Evolutionary conservation across 345 rosid species (phyloP).

Genomic region (Eucalyptus erythrocorys): DNA sequence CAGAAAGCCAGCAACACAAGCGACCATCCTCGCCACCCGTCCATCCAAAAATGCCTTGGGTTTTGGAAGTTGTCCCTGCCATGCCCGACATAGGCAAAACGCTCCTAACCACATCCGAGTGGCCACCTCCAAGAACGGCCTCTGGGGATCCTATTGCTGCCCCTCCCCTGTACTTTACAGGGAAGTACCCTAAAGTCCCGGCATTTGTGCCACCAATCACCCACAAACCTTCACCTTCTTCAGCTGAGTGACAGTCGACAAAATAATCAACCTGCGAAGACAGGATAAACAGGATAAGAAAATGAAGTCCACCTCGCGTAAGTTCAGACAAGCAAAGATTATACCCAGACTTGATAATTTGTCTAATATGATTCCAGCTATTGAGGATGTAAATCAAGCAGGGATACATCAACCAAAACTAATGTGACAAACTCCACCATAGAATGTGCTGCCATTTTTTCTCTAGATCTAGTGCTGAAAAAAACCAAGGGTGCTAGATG

Average conservation of each 20-base stretch:
- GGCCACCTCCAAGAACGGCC: slow-evolving; percentile 85
- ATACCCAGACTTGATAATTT: not conserved
- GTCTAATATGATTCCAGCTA: not conserved
- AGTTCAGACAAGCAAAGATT: not conserved
- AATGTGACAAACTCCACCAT: not conserved
- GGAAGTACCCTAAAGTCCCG: slow-evolving; percentile 78
- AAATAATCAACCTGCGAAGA: slow-evolving; percentile 76
- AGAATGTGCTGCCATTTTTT: not conserved
- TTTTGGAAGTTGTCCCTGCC: slow-evolving; percentile 16
- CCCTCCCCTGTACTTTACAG: slow-evolving; percentile 30
- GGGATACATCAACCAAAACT: not conserved
- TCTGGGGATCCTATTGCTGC: slow-evolving; percentile 47
- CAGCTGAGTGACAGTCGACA: slow-evolving; percentile 67
- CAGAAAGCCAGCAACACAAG: slow-evolving; percentile 77
- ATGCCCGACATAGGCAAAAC: slow-evolving; percentile 49
- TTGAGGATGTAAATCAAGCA: not conserved
- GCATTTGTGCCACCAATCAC: slow-evolving; percentile 76
- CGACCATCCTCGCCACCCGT: slow-evolving; percentile 94
- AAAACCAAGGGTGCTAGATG: not conserved
- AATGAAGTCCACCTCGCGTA: not conserved
- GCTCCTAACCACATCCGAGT: slow-evolving; percentile 55
- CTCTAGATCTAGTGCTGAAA: not conserved
- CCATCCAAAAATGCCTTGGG: slow-evolving; percentile 75
- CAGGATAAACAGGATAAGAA: not conserved
- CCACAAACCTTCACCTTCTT: slow-evolving; percentile 64